Base-by-base conservation (phyloP, 1,284 basidiomycete genomes). In the Pisolithus thermaeus region DNA sequence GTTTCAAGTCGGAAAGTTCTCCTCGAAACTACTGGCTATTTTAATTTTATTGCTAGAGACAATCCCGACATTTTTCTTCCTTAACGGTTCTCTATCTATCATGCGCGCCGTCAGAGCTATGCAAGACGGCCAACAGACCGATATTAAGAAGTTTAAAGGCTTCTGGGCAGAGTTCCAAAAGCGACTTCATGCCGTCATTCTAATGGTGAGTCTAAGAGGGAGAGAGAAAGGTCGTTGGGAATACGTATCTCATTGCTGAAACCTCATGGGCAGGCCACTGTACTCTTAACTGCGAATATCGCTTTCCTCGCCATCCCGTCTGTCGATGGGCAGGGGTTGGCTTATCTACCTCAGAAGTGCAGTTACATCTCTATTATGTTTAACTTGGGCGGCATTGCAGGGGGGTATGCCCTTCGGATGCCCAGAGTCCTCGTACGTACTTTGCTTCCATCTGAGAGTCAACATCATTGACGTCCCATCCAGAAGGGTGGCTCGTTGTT, bases 231-330 rank as follows among this genome's bases (percentile, higher is more conserved):
- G 6, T 12, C 12, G 6, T 30, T 11, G 4, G 4, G 5, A 23
- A 12, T 41, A 30, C 11, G 28, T 30, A 30, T 11, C 9, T 30
- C 28, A 30, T 11, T 30, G 9, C 28, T 30, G 12, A 23, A 20
- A 20, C 18, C 20, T 22, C 22, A 41, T 8, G 28, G 9, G 4
- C n/a, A 70, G 68, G 56, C 66, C 2, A 60, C 66, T 3, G 66
- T 70, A 40, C 58, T 71, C 36, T 59, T 71, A 40, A 61, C 61
- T 3, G 66, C 65, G 18, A 20, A 20, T 20, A 20, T 20, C 18
- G 18, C 18, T 20, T 20, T 20, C 18, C 18, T 20, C 18, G 63
- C 67, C 0, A 68, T 70, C 9, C 62, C 67, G 37, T 67, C 60
- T 25, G 58, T 70, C 35, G 49, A 57, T 30, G n/a, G 47, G 22